These are phyloP conservation scores for Trifolium subterraneum DNA, from an alignment of 306 rosid genomes.

Conservation along the genomic window DNA sequence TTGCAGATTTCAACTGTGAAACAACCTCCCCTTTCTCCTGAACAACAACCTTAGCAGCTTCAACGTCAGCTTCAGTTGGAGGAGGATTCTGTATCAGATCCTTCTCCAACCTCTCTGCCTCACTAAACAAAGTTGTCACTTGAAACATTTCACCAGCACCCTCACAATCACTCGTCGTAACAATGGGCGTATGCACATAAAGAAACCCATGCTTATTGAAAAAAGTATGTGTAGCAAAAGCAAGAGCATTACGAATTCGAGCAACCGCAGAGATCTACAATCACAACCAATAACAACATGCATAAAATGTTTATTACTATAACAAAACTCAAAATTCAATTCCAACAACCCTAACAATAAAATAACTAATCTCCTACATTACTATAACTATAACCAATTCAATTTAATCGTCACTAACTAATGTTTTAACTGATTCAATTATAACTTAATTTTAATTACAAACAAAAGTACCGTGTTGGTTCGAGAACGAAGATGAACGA, in stretches of 20 bases:
- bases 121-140: slow-evolving; percentile 85
- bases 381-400: not conserved
- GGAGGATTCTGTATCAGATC: slow-evolving; percentile 82
- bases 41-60: slow-evolving; percentile 63
- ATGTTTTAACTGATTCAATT: too few species aligned
- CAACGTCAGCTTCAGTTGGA: slow-evolving; percentile 77
- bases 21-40: slow-evolving; percentile 79
- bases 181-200: slow-evolving; percentile 91
- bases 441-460: not conserved
- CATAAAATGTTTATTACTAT: not conserved
- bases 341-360: not conserved
- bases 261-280: slow-evolving; percentile 90
- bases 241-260: slow-evolving; percentile 83
- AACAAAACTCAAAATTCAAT: not conserved
- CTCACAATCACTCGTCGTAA: slow-evolving; percentile 98
- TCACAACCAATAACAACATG: slow-evolving; percentile 1
- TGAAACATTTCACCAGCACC: slow-evolving; percentile 99
- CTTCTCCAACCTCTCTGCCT: slow-evolving; percentile 84
- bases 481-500: slow-evolving; percentile 87
- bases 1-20: slow-evolving; percentile 70
- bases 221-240: slow-evolving; percentile 87
- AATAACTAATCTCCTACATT: not conserved
- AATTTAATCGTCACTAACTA: not conserved
- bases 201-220: slow-evolving; percentile 78
- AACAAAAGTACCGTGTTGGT: slow-evolving; percentile 71